Conservation (phyloP, 306 rosid genomes). For the Cucurbita argyrosperma region DNA sequence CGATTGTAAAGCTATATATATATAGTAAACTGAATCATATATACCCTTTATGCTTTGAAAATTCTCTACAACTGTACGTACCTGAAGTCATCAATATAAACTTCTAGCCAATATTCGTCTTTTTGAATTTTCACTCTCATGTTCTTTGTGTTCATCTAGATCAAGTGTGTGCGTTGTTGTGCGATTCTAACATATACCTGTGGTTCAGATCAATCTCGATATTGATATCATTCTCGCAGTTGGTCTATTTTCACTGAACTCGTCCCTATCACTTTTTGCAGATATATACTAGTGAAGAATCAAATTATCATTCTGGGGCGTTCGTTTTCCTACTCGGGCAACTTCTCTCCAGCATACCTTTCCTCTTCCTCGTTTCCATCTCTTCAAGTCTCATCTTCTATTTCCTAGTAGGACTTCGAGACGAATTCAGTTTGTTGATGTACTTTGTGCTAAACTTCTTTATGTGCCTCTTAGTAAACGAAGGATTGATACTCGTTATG, state of each 20-base stretch:
- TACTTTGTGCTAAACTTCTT: slow-evolving; percentile 94
- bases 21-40: no score
- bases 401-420: slow-evolving; percentile 74
- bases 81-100: no score
- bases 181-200: not conserved
- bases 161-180: no score
- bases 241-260: not conserved
- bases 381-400: slow-evolving; percentile 86
- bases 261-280: slow-evolving; percentile 14
- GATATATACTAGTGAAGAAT: slow-evolving; percentile 75
- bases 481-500: slow-evolving; percentile 72
- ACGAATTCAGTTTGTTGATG: slow-evolving; percentile 88
- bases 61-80: no score
- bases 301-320: slow-evolving; percentile 76
- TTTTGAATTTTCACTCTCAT: no score
- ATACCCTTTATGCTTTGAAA: no score
- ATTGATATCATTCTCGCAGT: not conserved
- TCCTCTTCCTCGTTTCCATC: slow-evolving; percentile 89
- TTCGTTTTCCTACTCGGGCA: slow-evolving; percentile 79
- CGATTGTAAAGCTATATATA: not conserved
- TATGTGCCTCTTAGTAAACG: slow-evolving; percentile 76
- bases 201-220: not conserved
- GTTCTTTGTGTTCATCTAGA: no score
- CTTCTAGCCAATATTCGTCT: no score
- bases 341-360: slow-evolving; percentile 90